Base-by-base conservation (phyloP, 2,329 filamentous ascomycete genomes). In the Sporothrix globosa region DNA sequence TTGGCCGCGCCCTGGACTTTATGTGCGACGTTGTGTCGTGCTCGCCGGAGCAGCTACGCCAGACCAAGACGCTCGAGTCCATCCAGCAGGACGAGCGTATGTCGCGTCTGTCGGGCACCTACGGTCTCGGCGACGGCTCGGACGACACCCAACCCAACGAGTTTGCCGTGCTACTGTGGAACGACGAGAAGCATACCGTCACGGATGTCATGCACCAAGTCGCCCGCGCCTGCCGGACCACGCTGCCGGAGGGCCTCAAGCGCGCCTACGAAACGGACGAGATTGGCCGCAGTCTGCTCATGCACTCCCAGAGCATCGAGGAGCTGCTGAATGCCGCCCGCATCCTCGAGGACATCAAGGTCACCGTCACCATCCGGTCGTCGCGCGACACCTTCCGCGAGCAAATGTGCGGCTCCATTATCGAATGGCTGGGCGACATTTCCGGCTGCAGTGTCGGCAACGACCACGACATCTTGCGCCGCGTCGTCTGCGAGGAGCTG, bases 21-120 rank as follows among this genome's bases (percentile, higher is more conserved):
- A 90, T 99, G 73, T 97, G 95, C 82, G 96, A 99, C 82, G 93
- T 99, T 72, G 93, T 98, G 74, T 98, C 96, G 2, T 99, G 96
- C 81, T 96, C 95, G 1, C 96, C 96, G 0, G 96, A 99, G 81
- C 95, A 99, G 80, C 85, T 99, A 65, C 89, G 96, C 53, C 84
- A 97, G 72, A 84, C 90, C 10, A 99, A 98, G 82, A 92, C 93
- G 0, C 87, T 90, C 73, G 90, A 93, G 69, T 91, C 89, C 0
- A 96, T 99, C 70, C 82, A 88, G 69, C 85, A 90, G 73, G 96
- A 99, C 79, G 96, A 98, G 81, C 84, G 86, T 70, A 85, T 87
- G 71, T 97, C 95, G 19, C 87, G 94, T 24, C 82, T 98, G 46
- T 88, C 87, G 9, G 87, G 91, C 0, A 89, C 89, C 63, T 94